Evolutionary conservation across 345 rosid genomes (phyloP).

Genomic region (Citrus reticulata): DNA sequence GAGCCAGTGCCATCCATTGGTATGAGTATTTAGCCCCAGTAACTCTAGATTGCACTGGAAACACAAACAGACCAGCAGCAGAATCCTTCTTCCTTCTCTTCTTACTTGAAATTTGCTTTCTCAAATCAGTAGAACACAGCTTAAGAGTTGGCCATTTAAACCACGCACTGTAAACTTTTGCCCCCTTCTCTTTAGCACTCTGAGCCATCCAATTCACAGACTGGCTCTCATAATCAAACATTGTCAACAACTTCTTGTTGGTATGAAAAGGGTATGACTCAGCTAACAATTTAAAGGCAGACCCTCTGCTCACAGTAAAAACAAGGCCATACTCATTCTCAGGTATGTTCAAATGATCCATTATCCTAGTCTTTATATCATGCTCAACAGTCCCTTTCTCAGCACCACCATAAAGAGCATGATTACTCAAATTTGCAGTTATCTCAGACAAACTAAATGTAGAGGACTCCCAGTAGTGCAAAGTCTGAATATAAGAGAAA

Average conservation of each 20-base stretch:
- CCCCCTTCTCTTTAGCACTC: slow-evolving; percentile 93
- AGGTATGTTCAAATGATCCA: slow-evolving; percentile 97
- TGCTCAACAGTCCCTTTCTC: slow-evolving; percentile 86
- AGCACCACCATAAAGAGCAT: slow-evolving; percentile 92
- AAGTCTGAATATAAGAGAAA: slow-evolving; percentile 82
- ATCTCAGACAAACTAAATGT: slow-evolving; percentile 96
- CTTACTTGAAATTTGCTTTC: slow-evolving; percentile 78
- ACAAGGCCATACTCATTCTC: slow-evolving; percentile 98
- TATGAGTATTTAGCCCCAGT: slow-evolving; percentile 96
- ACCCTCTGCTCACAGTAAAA: slow-evolving; percentile 99
- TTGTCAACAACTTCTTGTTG: slow-evolving; percentile 86
- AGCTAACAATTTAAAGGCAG: slow-evolving; percentile 89
- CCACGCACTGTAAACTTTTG: slow-evolving; percentile 86
- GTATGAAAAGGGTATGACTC: slow-evolving; percentile 97
- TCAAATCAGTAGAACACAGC: slow-evolving; percentile 90
- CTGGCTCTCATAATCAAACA: slow-evolving; percentile 98
- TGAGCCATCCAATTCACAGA: slow-evolving; percentile 99
- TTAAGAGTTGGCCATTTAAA: slow-evolving; percentile 98
- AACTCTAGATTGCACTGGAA: slow-evolving; percentile 97
- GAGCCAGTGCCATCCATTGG: slow-evolving; percentile 99
- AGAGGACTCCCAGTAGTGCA: slow-evolving; percentile 97
- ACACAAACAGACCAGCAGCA: slow-evolving; percentile 86
- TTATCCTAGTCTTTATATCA: slow-evolving; percentile 84
- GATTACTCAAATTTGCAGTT: slow-evolving; percentile 90
- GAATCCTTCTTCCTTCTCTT: slow-evolving; percentile 91